A percentile compares a stretch with the other conserved stretches of the same genome.
These are phyloP conservation scores for Naematelia aurantialba DNA, from an alignment of 768 basidiomycete species.

Conservation along the genomic window DNA sequence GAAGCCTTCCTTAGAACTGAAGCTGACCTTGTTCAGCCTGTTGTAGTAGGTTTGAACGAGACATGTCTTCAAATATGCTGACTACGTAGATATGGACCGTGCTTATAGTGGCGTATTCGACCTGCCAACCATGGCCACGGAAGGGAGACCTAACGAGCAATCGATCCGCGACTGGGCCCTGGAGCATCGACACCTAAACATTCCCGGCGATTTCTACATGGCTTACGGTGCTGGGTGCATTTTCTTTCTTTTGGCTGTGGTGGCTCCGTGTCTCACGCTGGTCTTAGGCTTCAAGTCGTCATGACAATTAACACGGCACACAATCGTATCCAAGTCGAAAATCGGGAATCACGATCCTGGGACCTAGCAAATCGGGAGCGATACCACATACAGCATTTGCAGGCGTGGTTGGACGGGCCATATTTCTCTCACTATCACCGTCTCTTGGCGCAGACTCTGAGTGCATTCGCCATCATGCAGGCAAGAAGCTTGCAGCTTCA, in stretches of 20 bases:
- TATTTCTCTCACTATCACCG: no score
- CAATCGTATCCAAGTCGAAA: background rate
- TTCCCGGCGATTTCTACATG: constrained; percentile 13
- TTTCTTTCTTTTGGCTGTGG: background rate
- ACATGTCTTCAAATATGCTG: background rate
- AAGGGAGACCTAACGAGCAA: no score
- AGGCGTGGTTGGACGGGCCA: background rate
- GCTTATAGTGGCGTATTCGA: constrained; percentile 8
- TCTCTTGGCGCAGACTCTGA: no score
- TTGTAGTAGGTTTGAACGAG: background rate
- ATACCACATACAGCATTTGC: background rate
- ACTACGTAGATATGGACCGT: background rate
- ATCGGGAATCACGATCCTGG: background rate
- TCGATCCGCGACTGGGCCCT: constrained; percentile 16
- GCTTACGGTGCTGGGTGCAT: constrained; percentile 17
- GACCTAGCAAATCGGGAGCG: background rate
- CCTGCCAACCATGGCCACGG: constrained; percentile 8
- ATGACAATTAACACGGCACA: background rate
- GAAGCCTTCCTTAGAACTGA: background rate
- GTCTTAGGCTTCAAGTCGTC: background rate
- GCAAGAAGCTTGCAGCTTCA: no score
- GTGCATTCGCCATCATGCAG: no score
- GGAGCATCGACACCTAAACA: constrained; percentile 12
- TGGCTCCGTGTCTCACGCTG: background rate
- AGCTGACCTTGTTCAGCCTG: constrained; percentile 6